Conservation (phyloP, 352 stramenopile genomes). For the Phytophthora aleatoria region DNA sequence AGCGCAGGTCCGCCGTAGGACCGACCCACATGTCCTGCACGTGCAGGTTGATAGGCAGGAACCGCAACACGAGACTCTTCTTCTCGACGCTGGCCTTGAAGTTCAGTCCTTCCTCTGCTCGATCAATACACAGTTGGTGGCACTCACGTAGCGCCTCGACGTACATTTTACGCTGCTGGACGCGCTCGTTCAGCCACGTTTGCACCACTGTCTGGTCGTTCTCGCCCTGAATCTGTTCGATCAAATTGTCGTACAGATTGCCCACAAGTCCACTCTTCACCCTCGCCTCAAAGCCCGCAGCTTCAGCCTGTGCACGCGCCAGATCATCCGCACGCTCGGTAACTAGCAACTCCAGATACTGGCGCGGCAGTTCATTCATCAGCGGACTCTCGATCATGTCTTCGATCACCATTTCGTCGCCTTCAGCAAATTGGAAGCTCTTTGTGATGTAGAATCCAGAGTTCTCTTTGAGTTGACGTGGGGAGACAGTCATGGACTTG, state of each 20-base stretch:
- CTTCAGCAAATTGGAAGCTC: conserved; percentile 79
- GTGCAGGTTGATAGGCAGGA: conserved; percentile 84
- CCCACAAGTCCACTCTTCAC: conserved; percentile 65
- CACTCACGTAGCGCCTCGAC: conserved; percentile 72
- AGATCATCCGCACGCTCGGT: conserved; percentile 63
- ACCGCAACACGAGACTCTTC: conserved; percentile 73
- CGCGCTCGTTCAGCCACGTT: conserved; percentile 74
- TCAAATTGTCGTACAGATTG: conserved; percentile 81
- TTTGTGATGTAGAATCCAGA: conserved; percentile 81
- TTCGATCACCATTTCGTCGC: conserved; percentile 80
- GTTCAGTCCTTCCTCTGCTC: conserved; percentile 71
- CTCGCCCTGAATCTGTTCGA: conserved; percentile 85
- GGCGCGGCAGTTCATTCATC: conserved; percentile 79
- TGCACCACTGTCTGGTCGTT: conserved; percentile 77
- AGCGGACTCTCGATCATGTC: conserved; percentile 83
- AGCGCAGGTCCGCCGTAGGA: conserved; percentile 64
- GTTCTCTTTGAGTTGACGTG: conserved; percentile 74
- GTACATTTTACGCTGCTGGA: conserved; percentile 71
- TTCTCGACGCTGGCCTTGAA: conserved; percentile 88
- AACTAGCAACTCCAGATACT: conserved; percentile 74
- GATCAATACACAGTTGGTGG: conserved; percentile 68
- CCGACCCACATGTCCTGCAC: conserved; percentile 89
- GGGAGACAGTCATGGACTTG: conserved; percentile 77
- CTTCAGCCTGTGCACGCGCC: conserved; percentile 50
- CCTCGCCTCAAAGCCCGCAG: conserved; percentile 62